phyloP scores from a whole-genome alignment of 1,139 yeast species.

The Candida freyschussii region DNA sequence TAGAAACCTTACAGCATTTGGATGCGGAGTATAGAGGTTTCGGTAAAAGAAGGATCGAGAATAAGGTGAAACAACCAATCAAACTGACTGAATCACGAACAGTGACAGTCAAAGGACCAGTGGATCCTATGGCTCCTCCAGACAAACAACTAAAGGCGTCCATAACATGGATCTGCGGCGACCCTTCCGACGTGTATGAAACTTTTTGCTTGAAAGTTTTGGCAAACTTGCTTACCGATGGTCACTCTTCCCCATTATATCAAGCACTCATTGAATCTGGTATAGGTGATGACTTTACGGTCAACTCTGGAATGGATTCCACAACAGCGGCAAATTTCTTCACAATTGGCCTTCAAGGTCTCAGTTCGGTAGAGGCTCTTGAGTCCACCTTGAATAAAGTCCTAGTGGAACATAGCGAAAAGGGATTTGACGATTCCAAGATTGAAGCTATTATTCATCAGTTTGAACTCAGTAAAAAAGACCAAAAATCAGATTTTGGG shows the following conservation, averaged over 20 bases:
- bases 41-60: slow-evolving; percentile 40
- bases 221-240: slow-evolving; percentile 73
- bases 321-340: slow-evolving; percentile 76
- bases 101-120: slow-evolving; percentile 60
- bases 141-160: slow-evolving; percentile 75
- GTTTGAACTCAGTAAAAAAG: slow-evolving; percentile 75
- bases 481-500: slow-evolving; percentile 90
- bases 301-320: slow-evolving; percentile 84
- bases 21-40: slow-evolving; percentile 47
- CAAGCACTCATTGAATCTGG: slow-evolving; percentile 81
- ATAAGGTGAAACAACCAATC: slow-evolving; percentile 36
- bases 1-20: slow-evolving; percentile 56
- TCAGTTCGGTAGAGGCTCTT: slow-evolving; percentile 46
- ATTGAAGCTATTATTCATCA: slow-evolving; percentile 86
- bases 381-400: slow-evolving; percentile 39
- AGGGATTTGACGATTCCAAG: slow-evolving; percentile 53
- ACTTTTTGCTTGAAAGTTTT: slow-evolving; percentile 71
- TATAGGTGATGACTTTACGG: slow-evolving; percentile 78
- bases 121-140: slow-evolving; percentile 74
- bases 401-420: slow-evolving; percentile 40
- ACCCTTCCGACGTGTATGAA: slow-evolving; percentile 63
- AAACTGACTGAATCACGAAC: slow-evolving; percentile 32
- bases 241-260: slow-evolving; percentile 88
- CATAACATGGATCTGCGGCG: slow-evolving; percentile 82
- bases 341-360: slow-evolving; percentile 82